Conservation (phyloP, 176 grass and related monocot genomes). For the Aegilops umbellulata region DNA sequence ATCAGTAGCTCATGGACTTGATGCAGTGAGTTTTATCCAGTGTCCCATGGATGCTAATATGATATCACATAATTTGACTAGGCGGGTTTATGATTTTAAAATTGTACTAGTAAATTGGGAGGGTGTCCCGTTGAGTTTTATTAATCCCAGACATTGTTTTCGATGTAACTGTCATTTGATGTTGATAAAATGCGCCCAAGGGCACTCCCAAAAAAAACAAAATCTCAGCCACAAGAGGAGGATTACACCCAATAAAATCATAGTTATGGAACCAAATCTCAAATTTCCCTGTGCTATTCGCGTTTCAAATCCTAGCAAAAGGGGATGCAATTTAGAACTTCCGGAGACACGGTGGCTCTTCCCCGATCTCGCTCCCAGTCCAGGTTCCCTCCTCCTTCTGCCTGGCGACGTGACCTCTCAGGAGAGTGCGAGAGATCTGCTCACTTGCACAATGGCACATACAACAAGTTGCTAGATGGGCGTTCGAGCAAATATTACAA, state of each 20-base stretch:
- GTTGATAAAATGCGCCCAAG: no score
- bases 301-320: not conserved
- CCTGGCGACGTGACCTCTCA: not conserved
- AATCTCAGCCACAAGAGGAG: not conserved
- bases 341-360: not conserved
- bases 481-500: not conserved
- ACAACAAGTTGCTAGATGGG: not conserved
- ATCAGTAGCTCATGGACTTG: no score
- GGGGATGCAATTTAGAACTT: not conserved
- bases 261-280: not conserved
- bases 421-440: not conserved
- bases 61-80: no score
- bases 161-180: no score
- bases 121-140: no score
- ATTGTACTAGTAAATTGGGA: no score
- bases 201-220: no score
- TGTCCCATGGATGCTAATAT: no score
- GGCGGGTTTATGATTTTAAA: no score
- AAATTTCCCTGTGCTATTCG: not conserved
- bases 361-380: not conserved
- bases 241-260: not conserved
- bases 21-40: no score
- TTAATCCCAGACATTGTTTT: no score
- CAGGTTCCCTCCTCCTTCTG: not conserved
- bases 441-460: not conserved